Evolutionary conservation across 345 rosid genomes (phyloP).

Genomic region (Salix arbutifolia): DNA sequence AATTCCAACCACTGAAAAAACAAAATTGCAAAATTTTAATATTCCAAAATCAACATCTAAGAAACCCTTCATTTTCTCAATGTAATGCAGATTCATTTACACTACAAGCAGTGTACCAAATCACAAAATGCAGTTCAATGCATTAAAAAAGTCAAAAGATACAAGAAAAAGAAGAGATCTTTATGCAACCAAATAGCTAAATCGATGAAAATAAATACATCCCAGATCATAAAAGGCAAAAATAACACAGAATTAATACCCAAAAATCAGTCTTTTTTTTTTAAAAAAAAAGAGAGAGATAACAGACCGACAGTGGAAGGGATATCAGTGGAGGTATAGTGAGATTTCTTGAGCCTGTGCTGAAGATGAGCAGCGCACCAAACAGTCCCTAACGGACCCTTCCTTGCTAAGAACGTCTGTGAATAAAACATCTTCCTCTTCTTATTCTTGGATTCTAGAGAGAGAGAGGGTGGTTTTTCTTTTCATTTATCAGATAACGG

Average conservation of each 20-base stretch:
- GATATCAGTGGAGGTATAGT: conserved; percentile 67
- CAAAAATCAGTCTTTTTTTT: neutral
- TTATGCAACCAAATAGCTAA: neutral
- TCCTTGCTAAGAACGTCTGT: conserved; percentile 61
- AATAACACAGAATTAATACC: neutral
- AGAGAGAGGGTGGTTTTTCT: neutral
- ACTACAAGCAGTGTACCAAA: no score
- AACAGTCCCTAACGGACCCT: conserved; percentile 74
- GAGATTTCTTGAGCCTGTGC: conserved; percentile 72
- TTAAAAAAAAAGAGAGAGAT: neutral
- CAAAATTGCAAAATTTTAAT: neutral
- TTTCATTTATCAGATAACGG: neutral
- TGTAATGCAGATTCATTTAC: neutral
- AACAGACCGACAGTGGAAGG: conserved; percentile 62
- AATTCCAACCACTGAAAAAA: no score
- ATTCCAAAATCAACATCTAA: neutral
- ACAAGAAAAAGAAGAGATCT: neutral
- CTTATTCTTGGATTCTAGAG: neutral
- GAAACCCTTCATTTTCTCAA: neutral
- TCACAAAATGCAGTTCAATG: neutral
- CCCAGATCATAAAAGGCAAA: neutral
- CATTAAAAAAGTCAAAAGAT: no score
- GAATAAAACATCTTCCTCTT: conserved; percentile 62
- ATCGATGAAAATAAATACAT: neutral
- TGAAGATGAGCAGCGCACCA: conserved; percentile 92